Base-by-base conservation (phyloP, 768 basidiomycete genomes). In the Pleurotus giganteus region DNA sequence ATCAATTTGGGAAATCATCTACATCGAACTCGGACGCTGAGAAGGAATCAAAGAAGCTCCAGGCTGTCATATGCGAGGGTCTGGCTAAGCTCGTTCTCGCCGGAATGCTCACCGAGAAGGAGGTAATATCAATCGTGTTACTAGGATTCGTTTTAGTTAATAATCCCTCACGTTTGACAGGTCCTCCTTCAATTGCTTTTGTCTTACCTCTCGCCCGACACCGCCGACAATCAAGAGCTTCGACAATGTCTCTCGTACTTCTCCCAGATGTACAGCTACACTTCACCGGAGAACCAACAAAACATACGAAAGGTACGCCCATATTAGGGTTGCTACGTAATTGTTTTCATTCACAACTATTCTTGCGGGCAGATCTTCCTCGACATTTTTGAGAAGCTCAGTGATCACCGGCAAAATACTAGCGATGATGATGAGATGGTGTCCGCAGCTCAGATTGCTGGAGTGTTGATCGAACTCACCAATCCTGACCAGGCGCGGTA, bases 171-270 rank as follows among this genome's bases (percentile, higher is more conserved):
- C 80, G 12, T 63, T 82, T 44, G 11, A 23, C 47, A 77, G 78
- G 68, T 65, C 6, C 57, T 79, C 21, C 63, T 64, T 46, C 67
- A 68, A 34, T 65, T 80, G 41, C 60, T 76, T 9, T 68, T 71
- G 21, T 74, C 81, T 4, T 98, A 90, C 67, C 76, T 97, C 46
- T 89, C 89, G 0, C 91, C 91, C 1, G 81, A 86, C 52, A 96
- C 91, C 2, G 78, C 73, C 13, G 82, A 85, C 26, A 98, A 96
- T 62, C 87, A 91, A 57, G 82, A 88, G 53, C 75, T 98, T 15
- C 80, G 91, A 37, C 95, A 98, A 67, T 93, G 88, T 62, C 69
- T 97, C 34, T 80, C 86, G 3, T 90, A 88, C 66, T 96, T 96
- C 76, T 85, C 95, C 70, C 89, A 85, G 1, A 83, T 86, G 0